Conservation (phyloP, 2,329 filamentous ascomycete species). For the Sporothrix sp. region DNA sequence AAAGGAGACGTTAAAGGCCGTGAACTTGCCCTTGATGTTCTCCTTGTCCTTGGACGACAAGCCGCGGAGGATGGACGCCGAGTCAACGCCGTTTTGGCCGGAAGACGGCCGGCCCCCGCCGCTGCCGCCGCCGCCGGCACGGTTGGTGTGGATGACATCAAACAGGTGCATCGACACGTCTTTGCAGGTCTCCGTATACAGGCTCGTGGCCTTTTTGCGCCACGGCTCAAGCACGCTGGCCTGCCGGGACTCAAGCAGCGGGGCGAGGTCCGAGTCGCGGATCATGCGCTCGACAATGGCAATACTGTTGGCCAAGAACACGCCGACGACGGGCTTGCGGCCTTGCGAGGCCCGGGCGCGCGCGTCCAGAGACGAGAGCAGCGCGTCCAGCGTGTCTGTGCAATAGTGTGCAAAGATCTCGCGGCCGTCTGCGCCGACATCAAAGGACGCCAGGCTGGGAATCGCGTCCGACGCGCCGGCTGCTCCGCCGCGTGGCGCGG, state of each 20-base stretch:
- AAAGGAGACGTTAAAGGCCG: conserved; percentile 80
- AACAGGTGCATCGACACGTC: conserved; percentile 77
- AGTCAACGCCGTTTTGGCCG: conserved; percentile 60
- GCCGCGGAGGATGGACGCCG: conserved; percentile 71
- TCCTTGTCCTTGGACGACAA: conserved; percentile 88
- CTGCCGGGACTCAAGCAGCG: conserved; percentile 58
- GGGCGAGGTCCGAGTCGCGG: conserved; percentile 64
- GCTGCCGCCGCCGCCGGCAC: conserved; percentile 31
- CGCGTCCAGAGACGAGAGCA: conserved; percentile 65
- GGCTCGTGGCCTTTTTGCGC: conserved; percentile 74
- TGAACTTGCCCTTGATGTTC: conserved; percentile 91
- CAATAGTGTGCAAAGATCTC: conserved; percentile 87
- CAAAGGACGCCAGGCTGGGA: conserved; percentile 67
- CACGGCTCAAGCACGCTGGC: conserved; percentile 60
- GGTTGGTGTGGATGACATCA: conserved; percentile 86
- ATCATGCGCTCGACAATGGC: conserved; percentile 78
- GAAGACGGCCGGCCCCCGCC: conserved; percentile 52
- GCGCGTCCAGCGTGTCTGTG: conserved; percentile 73
- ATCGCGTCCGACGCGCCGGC: conserved; percentile 42
- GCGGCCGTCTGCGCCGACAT: conserved; percentile 78
- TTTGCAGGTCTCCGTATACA: conserved; percentile 81
- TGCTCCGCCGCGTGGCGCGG: conserved; percentile 25
- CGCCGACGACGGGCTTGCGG: conserved; percentile 67
- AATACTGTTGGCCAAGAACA: conserved; percentile 85
- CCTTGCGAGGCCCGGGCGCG: conserved; percentile 51